Base-by-base conservation (phyloP, 441 rosid species). In the Lepidium campestre region DNA sequence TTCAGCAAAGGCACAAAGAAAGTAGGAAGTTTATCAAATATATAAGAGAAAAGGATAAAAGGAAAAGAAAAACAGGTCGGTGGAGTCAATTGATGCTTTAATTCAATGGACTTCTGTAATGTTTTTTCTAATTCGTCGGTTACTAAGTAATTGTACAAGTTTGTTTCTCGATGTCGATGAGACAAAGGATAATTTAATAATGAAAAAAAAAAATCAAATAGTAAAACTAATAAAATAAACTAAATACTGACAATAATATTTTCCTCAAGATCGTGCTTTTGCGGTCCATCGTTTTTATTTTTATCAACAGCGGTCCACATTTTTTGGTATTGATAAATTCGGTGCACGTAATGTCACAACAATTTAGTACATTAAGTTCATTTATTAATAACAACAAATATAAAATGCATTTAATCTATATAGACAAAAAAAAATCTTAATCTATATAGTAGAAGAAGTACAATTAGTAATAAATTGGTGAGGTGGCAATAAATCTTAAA, bases 1-100 rank as follows among this genome's bases (percentile, higher is more conserved):
- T 73, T 73, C 77, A 66, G 36, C 49, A 44, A 25, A 25, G 7
- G n/a, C n/a, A n/a, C n/a, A n/a, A 22, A 35, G 17, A 36, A 34
- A 18, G 27, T 48, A 18, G 45, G 9, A 39, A 47, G 48, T n/a
- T 47, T 40, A 46, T 46, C 14, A 46, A 10, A 46, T 29, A 29
- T 32, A 15, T 5, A 13, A 12, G 8, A 42, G 10, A 10, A 39
- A 25, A 40, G 12, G n/a, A n/a, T 0, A 34, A 2, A n/a, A 17
- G 10, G 5, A 9, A 36, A 23, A 10, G 4, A 25, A 63, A 56
- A 35, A 15, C 0, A 34, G 42, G 17, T 9, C 15, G 14, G 32
- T 23, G 56, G 40, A 56, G 71, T 63, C 50, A 41, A 5, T 22
- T 50, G 61, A 49, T 65, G 61, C 60, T 48, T 48, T 41, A 40